These are phyloP conservation scores for Paracoccidioides lutzii DNA, from an alignment of 2,329 filamentous ascomycete genomes.

Conservation along the genomic window DNA sequence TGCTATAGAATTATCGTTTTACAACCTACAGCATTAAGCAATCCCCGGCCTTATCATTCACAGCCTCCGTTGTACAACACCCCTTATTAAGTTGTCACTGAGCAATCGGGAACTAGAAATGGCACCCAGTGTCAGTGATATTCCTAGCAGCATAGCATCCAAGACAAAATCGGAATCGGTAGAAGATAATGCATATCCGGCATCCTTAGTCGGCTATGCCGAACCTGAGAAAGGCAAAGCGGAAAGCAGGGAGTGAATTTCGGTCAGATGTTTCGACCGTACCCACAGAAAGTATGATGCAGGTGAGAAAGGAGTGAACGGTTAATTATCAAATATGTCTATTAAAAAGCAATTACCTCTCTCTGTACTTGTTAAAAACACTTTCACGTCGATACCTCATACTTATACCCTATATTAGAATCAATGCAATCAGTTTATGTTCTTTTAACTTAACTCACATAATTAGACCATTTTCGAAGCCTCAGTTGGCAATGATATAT, in stretches of 20 bases:
- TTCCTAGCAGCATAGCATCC: neutral
- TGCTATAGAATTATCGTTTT: neutral
- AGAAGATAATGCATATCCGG: neutral
- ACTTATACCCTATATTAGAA: neutral
- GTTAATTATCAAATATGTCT: neutral
- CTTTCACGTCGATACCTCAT: neutral
- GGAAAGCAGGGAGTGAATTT: conserved; percentile 14
- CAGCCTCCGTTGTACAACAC: neutral
- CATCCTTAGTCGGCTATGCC: conserved; percentile 5
- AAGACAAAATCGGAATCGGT: neutral
- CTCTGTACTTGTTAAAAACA: neutral
- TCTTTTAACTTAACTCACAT: neutral
- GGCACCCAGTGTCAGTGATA: neutral
- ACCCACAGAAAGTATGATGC: conserved; percentile 18
- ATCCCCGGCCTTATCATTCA: neutral
- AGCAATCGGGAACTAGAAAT: neutral
- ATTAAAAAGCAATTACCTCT: neutral
- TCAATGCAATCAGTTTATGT: neutral
- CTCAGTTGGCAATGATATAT: conserved; percentile 25
- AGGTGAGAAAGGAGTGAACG: conserved; percentile 9
- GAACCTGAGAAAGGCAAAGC: conserved; percentile 6
- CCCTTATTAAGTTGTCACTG: neutral
- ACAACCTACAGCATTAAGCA: neutral
- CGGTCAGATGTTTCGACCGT: conserved; percentile 19
- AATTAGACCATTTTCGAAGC: conserved; percentile 19